A percentile compares a stretch with the other conserved stretches of the same genome.
phyloP scores from a whole-genome alignment of 768 basidiomycete species.

The Candolleomyces eurysporus region DNA sequence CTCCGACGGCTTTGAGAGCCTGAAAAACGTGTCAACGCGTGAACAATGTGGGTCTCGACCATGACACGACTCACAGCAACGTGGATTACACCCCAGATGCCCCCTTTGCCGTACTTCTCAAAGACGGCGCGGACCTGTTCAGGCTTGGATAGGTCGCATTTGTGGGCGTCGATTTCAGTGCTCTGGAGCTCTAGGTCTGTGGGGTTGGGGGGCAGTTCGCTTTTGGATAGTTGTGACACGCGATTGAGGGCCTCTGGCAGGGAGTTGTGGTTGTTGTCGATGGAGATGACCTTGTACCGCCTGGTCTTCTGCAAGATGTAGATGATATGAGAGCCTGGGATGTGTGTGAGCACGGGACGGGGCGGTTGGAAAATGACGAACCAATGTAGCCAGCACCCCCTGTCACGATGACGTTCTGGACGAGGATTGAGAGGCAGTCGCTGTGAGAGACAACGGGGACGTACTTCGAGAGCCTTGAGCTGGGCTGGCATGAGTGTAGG shows the following conservation, averaged over 20 bases:
- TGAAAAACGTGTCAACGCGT: slow-evolving; percentile 24
- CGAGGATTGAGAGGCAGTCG: slow-evolving; percentile 20
- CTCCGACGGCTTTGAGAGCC: slow-evolving; percentile 98
- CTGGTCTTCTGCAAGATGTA: slow-evolving; percentile 82
- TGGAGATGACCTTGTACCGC: slow-evolving; percentile 86
- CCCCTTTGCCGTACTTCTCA: slow-evolving; percentile 79
- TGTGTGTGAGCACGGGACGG: slow-evolving; percentile 9
- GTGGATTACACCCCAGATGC: slow-evolving; percentile 96
- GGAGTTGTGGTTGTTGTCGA: slow-evolving; percentile 97
- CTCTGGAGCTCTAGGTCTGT: slow-evolving; percentile 69
- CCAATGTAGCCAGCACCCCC: slow-evolving; percentile 92
- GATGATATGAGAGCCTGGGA: slow-evolving; percentile 88
- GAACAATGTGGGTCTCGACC: not conserved
- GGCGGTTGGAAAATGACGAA: slow-evolving; percentile 25
- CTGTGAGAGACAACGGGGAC: slow-evolving; percentile 22
- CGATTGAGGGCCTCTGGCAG: slow-evolving; percentile 70
- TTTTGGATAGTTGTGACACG: slow-evolving; percentile 76
- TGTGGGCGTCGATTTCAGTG: slow-evolving; percentile 65
- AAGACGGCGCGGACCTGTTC: slow-evolving; percentile 78
- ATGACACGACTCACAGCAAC: slow-evolving; percentile 67
- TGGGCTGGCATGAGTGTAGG: slow-evolving; percentile 11
- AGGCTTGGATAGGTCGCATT: slow-evolving; percentile 72
- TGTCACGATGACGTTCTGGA: slow-evolving; percentile 44
- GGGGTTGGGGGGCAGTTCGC: slow-evolving; percentile 64
- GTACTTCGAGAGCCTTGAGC: slow-evolving; percentile 44